These are phyloP conservation scores for Fusarium sp. DNA, from an alignment of 2,329 filamentous ascomycete genomes.

Conservation along the genomic window DNA sequence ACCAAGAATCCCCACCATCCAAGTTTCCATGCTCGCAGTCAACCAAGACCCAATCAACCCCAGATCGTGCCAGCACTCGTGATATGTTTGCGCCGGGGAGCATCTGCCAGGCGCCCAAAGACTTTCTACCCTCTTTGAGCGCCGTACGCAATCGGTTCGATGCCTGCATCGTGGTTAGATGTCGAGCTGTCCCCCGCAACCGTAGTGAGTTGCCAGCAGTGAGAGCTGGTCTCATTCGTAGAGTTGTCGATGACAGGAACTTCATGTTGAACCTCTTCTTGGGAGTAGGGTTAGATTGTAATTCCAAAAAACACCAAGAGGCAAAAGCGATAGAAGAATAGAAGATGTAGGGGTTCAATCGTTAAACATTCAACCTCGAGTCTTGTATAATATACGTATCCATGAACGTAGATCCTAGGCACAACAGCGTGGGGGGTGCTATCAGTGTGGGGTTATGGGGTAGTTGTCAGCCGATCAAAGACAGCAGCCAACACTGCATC, in stretches of 20 bases:
- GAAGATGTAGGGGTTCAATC: background rate
- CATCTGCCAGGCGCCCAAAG: constrained; percentile 73
- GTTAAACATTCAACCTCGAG: background rate
- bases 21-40: constrained; percentile 67
- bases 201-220: constrained; percentile 15
- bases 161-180: constrained; percentile 52
- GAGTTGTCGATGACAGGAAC: constrained; percentile 20
- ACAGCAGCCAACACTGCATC: constrained; percentile 14
- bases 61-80: constrained; percentile 68
- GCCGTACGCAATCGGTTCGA: constrained; percentile 63
- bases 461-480: constrained; percentile 26
- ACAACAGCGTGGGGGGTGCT: constrained; percentile 35
- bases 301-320: background rate
- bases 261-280: constrained; percentile 25
- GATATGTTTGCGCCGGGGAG: constrained; percentile 71
- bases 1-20: constrained; percentile 52
- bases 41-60: constrained; percentile 75
- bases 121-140: constrained; percentile 61
- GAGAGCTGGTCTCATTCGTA: constrained; percentile 31
- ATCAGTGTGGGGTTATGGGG: constrained; percentile 14
- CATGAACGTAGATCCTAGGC: background rate
- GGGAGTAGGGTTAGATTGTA: background rate
- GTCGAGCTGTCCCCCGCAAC: constrained; percentile 15
- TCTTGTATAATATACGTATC: background rate
- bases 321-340: background rate